These are phyloP conservation scores for Xylariaceae sp. DNA, from an alignment of 2,329 filamentous ascomycete species.

Conservation along the genomic window DNA sequence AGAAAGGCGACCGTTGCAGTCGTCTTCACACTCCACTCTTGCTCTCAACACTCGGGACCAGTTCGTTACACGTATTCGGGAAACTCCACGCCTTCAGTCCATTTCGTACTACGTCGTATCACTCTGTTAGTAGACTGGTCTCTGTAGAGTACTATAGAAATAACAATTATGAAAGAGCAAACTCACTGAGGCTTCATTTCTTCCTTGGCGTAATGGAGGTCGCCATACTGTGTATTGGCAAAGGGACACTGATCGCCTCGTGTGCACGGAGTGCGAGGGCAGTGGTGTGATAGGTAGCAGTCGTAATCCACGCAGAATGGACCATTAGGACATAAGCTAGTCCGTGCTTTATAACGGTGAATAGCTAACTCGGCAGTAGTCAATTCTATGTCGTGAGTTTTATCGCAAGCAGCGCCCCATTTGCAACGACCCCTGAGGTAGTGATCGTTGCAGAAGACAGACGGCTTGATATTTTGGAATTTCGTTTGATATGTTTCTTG, in stretches of 20 bases:
- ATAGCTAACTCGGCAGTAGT: constrained; percentile 31
- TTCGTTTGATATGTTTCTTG: constrained; percentile 31
- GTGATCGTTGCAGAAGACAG: constrained; percentile 33
- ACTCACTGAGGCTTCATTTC: constrained; percentile 29
- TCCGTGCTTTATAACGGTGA: constrained; percentile 34
- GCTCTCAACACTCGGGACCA: too few relatives aligned
- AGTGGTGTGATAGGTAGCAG: constrained; percentile 34
- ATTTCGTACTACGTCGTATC: constrained; percentile 22
- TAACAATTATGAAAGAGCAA: background rate
- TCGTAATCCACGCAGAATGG: constrained; percentile 32
- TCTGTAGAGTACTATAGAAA: background rate
- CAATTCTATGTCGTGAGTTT: constrained; percentile 30
- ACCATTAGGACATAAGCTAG: constrained; percentile 31
- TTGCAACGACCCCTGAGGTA: constrained; percentile 32
- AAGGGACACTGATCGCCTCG: constrained; percentile 28
- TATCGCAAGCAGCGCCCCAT: constrained; percentile 29
- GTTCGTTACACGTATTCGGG: constrained; percentile 56
- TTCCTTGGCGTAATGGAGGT: constrained; percentile 30
- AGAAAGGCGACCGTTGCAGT: too few relatives aligned
- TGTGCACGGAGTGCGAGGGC: constrained; percentile 27
- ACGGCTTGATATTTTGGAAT: constrained; percentile 28
- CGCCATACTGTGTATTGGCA: constrained; percentile 28
- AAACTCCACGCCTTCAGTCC: constrained; percentile 27
- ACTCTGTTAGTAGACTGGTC: constrained; percentile 13
- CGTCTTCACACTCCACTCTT: too few relatives aligned